phyloP scores from a whole-genome alignment of 1,284 basidiomycete species.

The Puccinia coronata region DNA sequence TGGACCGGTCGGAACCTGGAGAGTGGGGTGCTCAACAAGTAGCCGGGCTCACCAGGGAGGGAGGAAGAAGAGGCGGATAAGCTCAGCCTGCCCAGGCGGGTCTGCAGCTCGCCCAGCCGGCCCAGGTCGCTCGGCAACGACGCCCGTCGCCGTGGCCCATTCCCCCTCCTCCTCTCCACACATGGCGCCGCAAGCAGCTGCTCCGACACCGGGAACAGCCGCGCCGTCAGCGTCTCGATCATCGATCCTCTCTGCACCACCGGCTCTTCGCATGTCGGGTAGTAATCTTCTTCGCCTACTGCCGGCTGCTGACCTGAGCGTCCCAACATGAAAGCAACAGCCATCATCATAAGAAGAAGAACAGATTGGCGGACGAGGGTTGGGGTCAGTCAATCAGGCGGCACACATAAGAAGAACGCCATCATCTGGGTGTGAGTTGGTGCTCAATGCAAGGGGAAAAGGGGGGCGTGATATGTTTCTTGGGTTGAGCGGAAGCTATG shows the following conservation, averaged over 20 bases:
- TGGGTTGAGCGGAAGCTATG: neutral
- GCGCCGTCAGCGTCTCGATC: neutral
- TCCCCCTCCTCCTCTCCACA: neutral
- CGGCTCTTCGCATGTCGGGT: neutral
- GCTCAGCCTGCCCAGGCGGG: neutral
- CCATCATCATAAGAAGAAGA: neutral
- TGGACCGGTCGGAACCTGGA: neutral
- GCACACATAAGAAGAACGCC: neutral
- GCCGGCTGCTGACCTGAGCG: too few species aligned
- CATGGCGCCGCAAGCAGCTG: neutral
- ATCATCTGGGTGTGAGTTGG: neutral
- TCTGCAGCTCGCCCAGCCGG: neutral
- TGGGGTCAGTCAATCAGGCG: neutral
- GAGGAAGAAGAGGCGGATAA: neutral
- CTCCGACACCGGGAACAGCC: neutral
- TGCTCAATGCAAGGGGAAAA: too few species aligned
- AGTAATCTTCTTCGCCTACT: neutral
- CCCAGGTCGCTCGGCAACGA: neutral
- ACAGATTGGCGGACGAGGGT: neutral
- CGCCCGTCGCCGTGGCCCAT: neutral
- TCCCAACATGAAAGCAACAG: neutral
- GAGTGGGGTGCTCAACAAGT: too few species aligned
- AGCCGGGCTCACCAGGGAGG: neutral
- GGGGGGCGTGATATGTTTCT: too few species aligned
- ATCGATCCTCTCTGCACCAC: slow-evolving; percentile 1